Conservation (phyloP, 805 yeast genomes). For the Candida easanensis region DNA sequence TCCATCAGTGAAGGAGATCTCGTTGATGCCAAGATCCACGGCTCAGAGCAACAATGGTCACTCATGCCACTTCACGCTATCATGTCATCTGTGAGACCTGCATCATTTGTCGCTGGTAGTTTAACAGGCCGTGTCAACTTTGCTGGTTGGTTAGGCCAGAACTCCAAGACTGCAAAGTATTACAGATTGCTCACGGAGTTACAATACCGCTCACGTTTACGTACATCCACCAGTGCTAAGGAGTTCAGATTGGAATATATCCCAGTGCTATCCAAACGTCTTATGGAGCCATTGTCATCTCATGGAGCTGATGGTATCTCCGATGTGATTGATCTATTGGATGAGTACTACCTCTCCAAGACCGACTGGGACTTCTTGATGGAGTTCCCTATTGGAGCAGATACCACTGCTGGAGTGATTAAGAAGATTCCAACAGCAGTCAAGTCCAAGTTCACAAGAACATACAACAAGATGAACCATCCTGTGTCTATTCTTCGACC, state of each 20-base stretch:
- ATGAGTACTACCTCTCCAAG: constrained; percentile 77
- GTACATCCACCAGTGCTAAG: constrained; percentile 70
- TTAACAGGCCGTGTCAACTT: constrained; percentile 70
- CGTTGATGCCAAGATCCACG: constrained; percentile 77
- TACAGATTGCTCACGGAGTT: constrained; percentile 78
- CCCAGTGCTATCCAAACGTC: constrained; percentile 55
- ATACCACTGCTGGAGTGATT: constrained; percentile 39
- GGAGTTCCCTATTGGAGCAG: constrained; percentile 78
- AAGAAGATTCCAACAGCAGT: constrained; percentile 74
- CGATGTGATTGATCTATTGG: constrained; percentile 70
- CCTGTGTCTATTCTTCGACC: constrained; percentile 53
- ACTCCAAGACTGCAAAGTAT: constrained; percentile 78
- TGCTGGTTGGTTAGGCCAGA: constrained; percentile 86
- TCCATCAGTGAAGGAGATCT: constrained; percentile 82
- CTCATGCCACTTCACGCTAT: constrained; percentile 88
- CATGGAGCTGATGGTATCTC: constrained; percentile 62
- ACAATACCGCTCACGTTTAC: constrained; percentile 81
- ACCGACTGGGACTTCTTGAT: constrained; percentile 90
- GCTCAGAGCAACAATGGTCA: constrained; percentile 93
- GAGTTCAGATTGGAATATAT: constrained; percentile 77
- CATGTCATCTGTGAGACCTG: constrained; percentile 80
- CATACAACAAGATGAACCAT: constrained; percentile 72
- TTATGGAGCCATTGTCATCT: constrained; percentile 57
- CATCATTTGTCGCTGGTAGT: constrained; percentile 70
- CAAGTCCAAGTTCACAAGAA: constrained; percentile 83